These are phyloP conservation scores for Carex arenaria DNA, from an alignment of 202 grass and related monocot genomes.

Conservation along the genomic window DNA sequence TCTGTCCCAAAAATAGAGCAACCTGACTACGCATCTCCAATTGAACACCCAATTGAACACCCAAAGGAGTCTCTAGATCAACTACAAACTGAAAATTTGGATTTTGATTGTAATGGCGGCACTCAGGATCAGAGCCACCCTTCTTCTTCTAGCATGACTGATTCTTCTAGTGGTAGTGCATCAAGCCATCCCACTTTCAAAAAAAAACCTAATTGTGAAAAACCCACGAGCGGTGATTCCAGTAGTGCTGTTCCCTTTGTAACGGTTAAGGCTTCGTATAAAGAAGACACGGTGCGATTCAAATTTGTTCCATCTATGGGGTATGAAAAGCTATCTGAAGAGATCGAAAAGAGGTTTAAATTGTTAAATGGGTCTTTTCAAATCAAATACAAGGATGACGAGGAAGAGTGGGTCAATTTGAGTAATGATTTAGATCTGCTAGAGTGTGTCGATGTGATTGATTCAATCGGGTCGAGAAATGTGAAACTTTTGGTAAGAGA, in stretches of 20 bases:
- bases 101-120: conserved; percentile 31
- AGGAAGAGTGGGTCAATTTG: conserved; percentile 91
- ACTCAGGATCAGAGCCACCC: conserved; percentile 38
- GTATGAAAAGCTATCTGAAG: conserved; percentile 58
- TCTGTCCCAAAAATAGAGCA: conserved; percentile 38
- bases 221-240: background rate
- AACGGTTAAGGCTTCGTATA: conserved; percentile 76
- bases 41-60: conserved; percentile 18
- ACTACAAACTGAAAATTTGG: conserved; percentile 28
- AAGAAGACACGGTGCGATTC: conserved; percentile 71
- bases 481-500: conserved; percentile 74
- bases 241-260: conserved; percentile 21
- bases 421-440: conserved; percentile 63
- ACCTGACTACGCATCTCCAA: conserved; percentile 29
- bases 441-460: conserved; percentile 76
- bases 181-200: conserved; percentile 67
- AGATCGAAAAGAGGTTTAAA: conserved; percentile 79
- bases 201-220: conserved; percentile 21
- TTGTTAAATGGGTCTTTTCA: conserved; percentile 51
- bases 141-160: conserved; percentile 65
- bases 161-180: conserved; percentile 78
- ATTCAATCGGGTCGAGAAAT: conserved; percentile 41
- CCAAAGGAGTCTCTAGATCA: conserved; percentile 24
- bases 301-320: conserved; percentile 59
- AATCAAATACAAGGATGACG: conserved; percentile 88